These are phyloP conservation scores for Bonia amplexicaulis DNA, from an alignment of 176 grass and related monocot species.

Conservation along the genomic window DNA sequence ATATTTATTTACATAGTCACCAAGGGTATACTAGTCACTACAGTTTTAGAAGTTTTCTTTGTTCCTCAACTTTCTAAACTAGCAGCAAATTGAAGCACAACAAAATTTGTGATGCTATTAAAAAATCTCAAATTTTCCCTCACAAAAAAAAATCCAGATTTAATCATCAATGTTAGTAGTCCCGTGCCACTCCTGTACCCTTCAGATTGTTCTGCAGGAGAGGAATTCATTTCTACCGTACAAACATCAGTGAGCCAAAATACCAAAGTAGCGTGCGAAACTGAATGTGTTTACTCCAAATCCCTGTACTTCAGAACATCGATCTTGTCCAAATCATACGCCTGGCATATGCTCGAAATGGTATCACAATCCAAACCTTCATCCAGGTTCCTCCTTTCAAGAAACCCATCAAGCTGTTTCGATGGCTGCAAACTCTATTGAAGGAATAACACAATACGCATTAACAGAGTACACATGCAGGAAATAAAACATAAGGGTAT, in stretches of 20 bases:
- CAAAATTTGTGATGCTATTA: neutral
- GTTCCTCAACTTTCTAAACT: neutral
- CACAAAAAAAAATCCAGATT: neutral
- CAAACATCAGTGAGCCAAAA: constrained; percentile 3
- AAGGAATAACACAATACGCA: neutral
- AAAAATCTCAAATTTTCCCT: neutral
- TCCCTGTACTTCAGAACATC: constrained; percentile 78
- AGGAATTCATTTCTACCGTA: neutral
- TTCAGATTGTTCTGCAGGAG: constrained; percentile 4
- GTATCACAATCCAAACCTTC: constrained; percentile 64
- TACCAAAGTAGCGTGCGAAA: neutral
- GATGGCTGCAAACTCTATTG: constrained; percentile 61
- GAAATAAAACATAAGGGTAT: neutral
- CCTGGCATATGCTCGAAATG: constrained; percentile 60
- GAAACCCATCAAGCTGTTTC: constrained; percentile 44
- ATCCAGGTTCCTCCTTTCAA: constrained; percentile 40
- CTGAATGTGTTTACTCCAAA: constrained; percentile 36
- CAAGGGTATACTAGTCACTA: neutral
- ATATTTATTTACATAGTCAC: constrained; percentile 12
- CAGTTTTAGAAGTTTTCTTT: neutral
- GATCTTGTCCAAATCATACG: constrained; percentile 65
- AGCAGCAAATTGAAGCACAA: neutral
- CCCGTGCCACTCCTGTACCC: neutral
- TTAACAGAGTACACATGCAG: neutral
- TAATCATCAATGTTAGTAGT: neutral